These are phyloP conservation scores for Penicillium lagena DNA, from an alignment of 495 filamentous ascomycete species.

Conservation along the genomic window DNA sequence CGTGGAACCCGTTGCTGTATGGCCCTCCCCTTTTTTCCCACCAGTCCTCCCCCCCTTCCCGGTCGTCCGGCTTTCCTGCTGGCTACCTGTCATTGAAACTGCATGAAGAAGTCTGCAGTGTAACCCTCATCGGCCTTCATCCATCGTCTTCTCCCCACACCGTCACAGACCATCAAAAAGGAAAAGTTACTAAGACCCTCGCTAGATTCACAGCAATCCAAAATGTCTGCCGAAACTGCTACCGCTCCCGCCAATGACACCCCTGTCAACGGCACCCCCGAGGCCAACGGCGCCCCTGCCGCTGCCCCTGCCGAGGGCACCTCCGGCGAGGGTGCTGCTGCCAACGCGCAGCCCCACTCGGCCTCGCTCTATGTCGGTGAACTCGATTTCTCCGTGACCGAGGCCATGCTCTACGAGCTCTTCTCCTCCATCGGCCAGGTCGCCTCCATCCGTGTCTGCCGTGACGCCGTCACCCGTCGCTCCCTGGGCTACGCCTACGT, in stretches of 20 bases:
- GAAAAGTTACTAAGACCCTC: no score
- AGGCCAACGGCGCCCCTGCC: constrained; percentile 28
- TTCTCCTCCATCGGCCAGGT: constrained; percentile 99
- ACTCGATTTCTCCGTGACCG: constrained; percentile 93
- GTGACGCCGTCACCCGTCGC: constrained; percentile 96
- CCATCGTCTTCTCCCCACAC: neutral
- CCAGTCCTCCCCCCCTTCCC: neutral
- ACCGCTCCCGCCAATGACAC: constrained; percentile 35
- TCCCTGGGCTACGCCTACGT: constrained; percentile 99
- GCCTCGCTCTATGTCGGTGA: constrained; percentile 99
- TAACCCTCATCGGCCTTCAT: constrained; percentile 3
- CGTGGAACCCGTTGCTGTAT: constrained; percentile 8
- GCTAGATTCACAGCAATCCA: constrained; percentile 19
- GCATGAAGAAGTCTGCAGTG: constrained; percentile 8
- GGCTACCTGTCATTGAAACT: constrained; percentile 4
- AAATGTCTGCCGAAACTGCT: constrained; percentile 43
- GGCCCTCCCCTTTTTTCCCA: constrained; percentile 3
- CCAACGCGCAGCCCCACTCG: constrained; percentile 75
- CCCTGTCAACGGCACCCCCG: constrained; percentile 35
- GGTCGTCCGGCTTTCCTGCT: constrained; percentile 1
- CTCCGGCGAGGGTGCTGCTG: constrained; percentile 36
- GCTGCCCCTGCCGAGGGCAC: constrained; percentile 26
- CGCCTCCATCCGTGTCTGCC: constrained; percentile 98
- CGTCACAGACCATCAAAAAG: constrained; percentile 1
- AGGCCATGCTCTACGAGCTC: constrained; percentile 99